A percentile compares a stretch with the other conserved stretches of the same genome.
Evolutionary conservation across 148 eudicot genomes (phyloP).

Genomic region (Amaranthus palmeri): DNA sequence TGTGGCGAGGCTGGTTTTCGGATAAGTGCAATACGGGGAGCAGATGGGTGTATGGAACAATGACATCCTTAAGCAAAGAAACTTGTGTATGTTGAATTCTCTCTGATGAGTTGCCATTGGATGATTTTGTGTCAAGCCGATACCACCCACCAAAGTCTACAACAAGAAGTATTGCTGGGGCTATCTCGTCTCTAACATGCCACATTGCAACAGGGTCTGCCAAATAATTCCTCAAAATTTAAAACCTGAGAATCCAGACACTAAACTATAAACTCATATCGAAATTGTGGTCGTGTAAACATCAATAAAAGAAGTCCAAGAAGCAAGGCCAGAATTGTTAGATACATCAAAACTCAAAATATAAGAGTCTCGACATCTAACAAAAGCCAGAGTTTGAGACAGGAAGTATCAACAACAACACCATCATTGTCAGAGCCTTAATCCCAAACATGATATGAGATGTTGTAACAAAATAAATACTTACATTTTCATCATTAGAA

Average conservation of each 20-base stretch:
- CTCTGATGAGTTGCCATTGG: conserved; percentile 50
- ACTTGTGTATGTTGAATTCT: conserved; percentile 87
- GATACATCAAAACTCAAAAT: no score
- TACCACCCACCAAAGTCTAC: conserved; percentile 99
- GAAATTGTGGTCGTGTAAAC: no score
- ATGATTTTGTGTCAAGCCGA: conserved; percentile 71
- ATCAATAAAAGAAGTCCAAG: no score
- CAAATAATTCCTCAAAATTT: conserved; percentile 98
- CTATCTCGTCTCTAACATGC: conserved; percentile 84
- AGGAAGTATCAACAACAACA: no score
- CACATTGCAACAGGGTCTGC: conserved; percentile 99
- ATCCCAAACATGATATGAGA: no score
- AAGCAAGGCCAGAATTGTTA: no score
- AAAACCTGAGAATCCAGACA: conserved; percentile 89
- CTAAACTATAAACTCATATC: conserved; percentile 50
- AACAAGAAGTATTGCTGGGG: conserved; percentile 86
- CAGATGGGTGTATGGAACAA: conserved; percentile 78
- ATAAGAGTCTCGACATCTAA: no score
- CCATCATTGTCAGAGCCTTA: no score
- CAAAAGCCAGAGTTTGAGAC: no score
- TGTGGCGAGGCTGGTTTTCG: conserved; percentile 56
- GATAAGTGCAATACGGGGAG: conserved; percentile 60
- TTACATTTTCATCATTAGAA: no score
- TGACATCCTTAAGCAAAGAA: conserved; percentile 88
- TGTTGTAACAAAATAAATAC: no score